phyloP scores from a whole-genome alignment of 140 eudicot genomes.

The Stevia rebaudiana region DNA sequence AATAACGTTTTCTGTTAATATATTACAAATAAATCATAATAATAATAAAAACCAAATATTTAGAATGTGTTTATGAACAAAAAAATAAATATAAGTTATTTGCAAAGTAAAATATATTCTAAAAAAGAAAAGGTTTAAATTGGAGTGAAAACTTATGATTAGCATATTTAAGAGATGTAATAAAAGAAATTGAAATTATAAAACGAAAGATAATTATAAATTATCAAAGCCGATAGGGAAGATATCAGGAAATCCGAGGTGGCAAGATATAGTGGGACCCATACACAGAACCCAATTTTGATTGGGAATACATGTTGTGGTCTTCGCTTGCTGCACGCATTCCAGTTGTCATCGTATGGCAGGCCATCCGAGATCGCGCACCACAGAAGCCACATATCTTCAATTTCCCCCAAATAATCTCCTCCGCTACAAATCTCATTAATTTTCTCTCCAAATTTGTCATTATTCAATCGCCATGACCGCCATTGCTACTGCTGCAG shows the following conservation, averaged over 20 bases:
- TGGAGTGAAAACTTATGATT: too few relatives aligned
- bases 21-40: too few relatives aligned
- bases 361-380: constrained; percentile 70
- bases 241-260: constrained; percentile 35
- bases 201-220: neutral
- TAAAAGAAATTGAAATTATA: too few relatives aligned
- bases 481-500: constrained; percentile 82
- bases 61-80: too few relatives aligned
- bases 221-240: constrained; percentile 15
- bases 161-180: too few relatives aligned
- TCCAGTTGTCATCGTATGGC: constrained; percentile 53
- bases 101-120: too few relatives aligned
- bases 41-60: too few relatives aligned
- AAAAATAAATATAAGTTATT: too few relatives aligned
- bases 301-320: constrained; percentile 32
- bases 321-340: constrained; percentile 29
- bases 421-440: constrained; percentile 22
- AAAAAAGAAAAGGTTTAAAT: too few relatives aligned
- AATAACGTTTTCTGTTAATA: too few relatives aligned
- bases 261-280: constrained; percentile 38
- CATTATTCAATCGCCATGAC: constrained; percentile 49
- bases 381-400: constrained; percentile 59
- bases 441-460: constrained; percentile 24
- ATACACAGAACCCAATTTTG: neutral
- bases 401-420: constrained; percentile 22